phyloP scores from a whole-genome alignment of 1,139 yeast genomes.

The Kluyveromyces sp. region DNA sequence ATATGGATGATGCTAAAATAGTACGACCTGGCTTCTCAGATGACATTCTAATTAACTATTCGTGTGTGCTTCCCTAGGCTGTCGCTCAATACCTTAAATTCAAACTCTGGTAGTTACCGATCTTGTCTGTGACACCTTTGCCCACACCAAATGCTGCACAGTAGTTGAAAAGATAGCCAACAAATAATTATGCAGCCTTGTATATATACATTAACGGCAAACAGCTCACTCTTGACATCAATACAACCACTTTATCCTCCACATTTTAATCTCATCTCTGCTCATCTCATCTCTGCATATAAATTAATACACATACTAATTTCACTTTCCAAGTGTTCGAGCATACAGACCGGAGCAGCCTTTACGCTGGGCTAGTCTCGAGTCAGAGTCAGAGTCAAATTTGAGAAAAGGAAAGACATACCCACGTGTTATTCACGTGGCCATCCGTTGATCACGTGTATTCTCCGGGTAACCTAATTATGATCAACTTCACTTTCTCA shows the following conservation, averaged over 20 bases:
- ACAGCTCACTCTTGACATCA: neutral
- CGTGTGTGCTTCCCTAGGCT: neutral
- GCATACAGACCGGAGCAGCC: neutral
- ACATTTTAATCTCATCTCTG: neutral
- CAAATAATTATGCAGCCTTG: neutral
- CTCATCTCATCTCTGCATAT: neutral
- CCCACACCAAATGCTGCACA: too few relatives aligned
- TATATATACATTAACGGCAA: too few relatives aligned
- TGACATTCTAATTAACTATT: conserved; percentile 2
- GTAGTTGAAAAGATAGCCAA: too few relatives aligned
- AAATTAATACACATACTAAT: neutral
- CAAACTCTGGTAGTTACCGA: too few relatives aligned
- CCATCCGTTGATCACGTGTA: too few relatives aligned
- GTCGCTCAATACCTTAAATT: neutral
- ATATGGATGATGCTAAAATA: conserved; percentile 78
- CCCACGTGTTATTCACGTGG: too few relatives aligned
- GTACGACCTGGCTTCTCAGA: conserved; percentile 54
- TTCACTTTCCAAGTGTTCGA: neutral
- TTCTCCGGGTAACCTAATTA: too few relatives aligned
- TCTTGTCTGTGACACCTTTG: too few relatives aligned
- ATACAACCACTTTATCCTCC: neutral
- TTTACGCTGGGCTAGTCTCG: neutral
- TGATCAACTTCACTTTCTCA: too few relatives aligned
- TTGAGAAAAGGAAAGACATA: neutral
- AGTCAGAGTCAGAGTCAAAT: conserved; percentile 3